Evolutionary conservation across 2,329 filamentous ascomycete genomes (phyloP), one percentile per base, ranked within the genome.

Genomic region (Fusarium fracticaudum): DNA sequence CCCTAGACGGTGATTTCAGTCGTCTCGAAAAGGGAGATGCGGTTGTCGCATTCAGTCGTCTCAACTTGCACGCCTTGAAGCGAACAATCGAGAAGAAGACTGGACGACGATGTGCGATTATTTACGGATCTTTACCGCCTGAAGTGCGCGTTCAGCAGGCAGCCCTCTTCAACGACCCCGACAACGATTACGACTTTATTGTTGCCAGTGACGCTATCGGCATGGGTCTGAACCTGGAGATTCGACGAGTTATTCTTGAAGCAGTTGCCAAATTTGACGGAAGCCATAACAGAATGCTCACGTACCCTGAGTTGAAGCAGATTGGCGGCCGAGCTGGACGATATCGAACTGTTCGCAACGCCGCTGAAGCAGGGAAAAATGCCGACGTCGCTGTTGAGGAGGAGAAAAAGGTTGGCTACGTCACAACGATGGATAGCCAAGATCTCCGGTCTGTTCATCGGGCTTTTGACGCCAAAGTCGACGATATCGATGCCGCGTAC

Each of bases 151-250:
- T 95, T 7, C 91, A 96, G 79, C 96, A 99, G 84, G 96, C 96
- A 2, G 91, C 91, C 22, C 86, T 98, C 0, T 99, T 99, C 87
- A 99, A 99, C 79, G 94, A 98, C 73, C 95, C 95, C 0, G 84
- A 97, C 80, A 99, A 97, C 80, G 95, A 98, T 68, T 99, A 98
- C 80, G 96, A 99, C 80, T 97, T 91, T 76, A 86, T 99, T 11
- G 95, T 96, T 33, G 96, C 97, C 14, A 98, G 94, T 77, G 95
- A 98, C 83, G 96, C 96, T 53, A 96, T 99, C 71, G 96, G 96
- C 43, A 98, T 99, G 96, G 96, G 97, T 3, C 85, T 99, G 29
- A 99, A 99, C 79, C 84, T 99, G 81, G 95, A 91, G 83, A 94
- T 98, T 80, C 96, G 95, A 80, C 93, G 97, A 33, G 89, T 99